Percentiles rank a stretch among this genome's conserved stretches.
Conservation (phyloP, 2,329 filamentous ascomycete genomes). For the Colletotrichum lentis region DNA sequence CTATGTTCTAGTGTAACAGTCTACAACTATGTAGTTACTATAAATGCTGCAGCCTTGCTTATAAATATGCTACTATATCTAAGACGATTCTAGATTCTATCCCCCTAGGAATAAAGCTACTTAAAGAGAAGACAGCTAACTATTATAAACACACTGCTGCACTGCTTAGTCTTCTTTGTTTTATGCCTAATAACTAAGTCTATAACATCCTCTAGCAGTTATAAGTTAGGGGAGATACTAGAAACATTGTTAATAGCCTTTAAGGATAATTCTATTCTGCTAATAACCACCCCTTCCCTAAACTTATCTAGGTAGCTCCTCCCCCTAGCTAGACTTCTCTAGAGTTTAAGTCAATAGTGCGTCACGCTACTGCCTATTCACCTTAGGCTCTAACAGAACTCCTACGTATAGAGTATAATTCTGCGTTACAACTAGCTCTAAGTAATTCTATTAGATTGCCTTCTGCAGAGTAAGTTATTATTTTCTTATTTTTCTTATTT, state of each 20-base stretch:
- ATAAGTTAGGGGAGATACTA: slow-evolving; percentile 2
- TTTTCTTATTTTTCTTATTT: no score
- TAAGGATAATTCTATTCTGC: slow-evolving; percentile 2
- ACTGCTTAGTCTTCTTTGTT: slow-evolving; percentile 17
- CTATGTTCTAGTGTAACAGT: slow-evolving; percentile 13
- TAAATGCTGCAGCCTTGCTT: slow-evolving; percentile 22
- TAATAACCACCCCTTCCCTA: slow-evolving; percentile 1
- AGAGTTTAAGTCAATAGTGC: slow-evolving; percentile 30
- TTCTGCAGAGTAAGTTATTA: slow-evolving; percentile 1
- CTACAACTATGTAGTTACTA: slow-evolving; percentile 27
- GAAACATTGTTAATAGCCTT: slow-evolving; percentile 17
- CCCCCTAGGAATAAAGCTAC: slow-evolving; percentile 13
- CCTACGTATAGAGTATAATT: slow-evolving; percentile 2
- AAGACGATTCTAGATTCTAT: slow-evolving; percentile 32
- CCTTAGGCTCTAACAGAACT: slow-evolving; percentile 26
- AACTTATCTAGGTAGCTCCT: neutral
- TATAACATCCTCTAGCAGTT: slow-evolving; percentile 19
- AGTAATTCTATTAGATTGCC: neutral
- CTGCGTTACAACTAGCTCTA: neutral
- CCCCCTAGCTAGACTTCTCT: slow-evolving; percentile 22
- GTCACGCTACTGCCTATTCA: slow-evolving; percentile 24
- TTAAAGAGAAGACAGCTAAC: slow-evolving; percentile 16
- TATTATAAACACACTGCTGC: slow-evolving; percentile 13
- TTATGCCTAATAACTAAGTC: slow-evolving; percentile 12
- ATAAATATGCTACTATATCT: slow-evolving; percentile 22